Percentiles rank a stretch among this genome's conserved stretches.
Evolutionary conservation across 208 protist genomes (phyloP).

Genomic region (Wallacemonas sp.): DNA sequence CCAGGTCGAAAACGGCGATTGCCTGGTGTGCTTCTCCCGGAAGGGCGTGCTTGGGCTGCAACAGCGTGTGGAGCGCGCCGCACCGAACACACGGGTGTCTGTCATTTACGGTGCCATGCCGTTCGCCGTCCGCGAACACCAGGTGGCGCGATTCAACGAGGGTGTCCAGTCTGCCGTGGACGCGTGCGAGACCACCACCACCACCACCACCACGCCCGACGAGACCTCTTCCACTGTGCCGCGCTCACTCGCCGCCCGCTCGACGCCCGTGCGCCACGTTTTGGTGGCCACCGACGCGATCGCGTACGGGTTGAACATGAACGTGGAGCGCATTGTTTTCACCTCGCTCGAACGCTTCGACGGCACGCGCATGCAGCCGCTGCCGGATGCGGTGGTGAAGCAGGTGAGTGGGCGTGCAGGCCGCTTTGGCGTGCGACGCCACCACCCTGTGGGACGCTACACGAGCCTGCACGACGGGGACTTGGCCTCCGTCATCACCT

Average conservation of each 20-base stretch:
- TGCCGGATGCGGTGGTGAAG: constrained; percentile 45
- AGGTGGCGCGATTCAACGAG: constrained; percentile 87
- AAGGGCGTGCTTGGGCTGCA: constrained; percentile 64
- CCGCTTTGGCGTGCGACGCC: constrained; percentile 61
- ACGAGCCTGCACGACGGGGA: constrained; percentile 62
- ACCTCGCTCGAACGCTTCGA: constrained; percentile 85
- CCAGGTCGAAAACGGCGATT: constrained; percentile 78
- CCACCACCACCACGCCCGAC: no score
- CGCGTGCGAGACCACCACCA: background rate
- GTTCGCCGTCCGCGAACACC: constrained; percentile 78
- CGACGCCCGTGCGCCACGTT: no score
- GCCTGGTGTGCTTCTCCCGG: constrained; percentile 85
- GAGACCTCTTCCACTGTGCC: no score
- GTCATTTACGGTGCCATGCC: constrained; percentile 95
- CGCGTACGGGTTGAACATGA: constrained; percentile 96
- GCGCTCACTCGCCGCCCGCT: no score
- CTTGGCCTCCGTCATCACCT: constrained; percentile 31
- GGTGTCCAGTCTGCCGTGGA: constrained; percentile 34
- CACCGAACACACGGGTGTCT: constrained; percentile 46
- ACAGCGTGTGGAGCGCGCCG: constrained; percentile 39
- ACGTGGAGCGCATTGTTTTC: constrained; percentile 91
- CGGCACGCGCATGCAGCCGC: constrained; percentile 37
- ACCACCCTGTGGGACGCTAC: constrained; percentile 52
- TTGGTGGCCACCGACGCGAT: constrained; percentile 95
- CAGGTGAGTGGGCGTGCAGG: constrained; percentile 92